Conservation (phyloP, 2,329 filamentous ascomycete genomes). For the Fusarium sp. region DNA sequence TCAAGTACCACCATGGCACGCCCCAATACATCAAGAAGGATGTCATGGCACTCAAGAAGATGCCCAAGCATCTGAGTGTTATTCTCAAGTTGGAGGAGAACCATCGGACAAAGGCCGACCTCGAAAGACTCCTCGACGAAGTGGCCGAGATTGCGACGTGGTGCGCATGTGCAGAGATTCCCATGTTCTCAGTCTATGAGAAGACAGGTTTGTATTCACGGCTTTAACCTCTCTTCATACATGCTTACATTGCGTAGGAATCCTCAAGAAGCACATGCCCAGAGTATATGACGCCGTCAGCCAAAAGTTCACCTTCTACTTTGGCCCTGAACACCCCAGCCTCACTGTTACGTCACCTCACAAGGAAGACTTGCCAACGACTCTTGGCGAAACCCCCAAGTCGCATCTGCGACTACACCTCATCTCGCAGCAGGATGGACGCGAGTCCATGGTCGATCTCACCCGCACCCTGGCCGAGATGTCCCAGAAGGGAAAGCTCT, state of each 20-base stretch:
- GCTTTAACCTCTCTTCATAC: background rate
- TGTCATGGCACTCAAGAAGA: constrained; percentile 76
- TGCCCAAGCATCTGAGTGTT: constrained; percentile 89
- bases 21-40: constrained; percentile 93
- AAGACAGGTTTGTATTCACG: constrained; percentile 73
- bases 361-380: constrained; percentile 51
- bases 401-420: constrained; percentile 74
- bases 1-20: constrained; percentile 96
- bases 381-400: constrained; percentile 46
- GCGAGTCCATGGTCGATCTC: constrained; percentile 93
- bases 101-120: constrained; percentile 75
- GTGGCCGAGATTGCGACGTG: constrained; percentile 92
- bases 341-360: constrained; percentile 68
- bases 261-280: constrained; percentile 90
- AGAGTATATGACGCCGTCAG: constrained; percentile 83
- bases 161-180: constrained; percentile 91
- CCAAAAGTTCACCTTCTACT: constrained; percentile 87
- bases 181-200: constrained; percentile 91
- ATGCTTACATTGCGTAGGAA: constrained; percentile 64
- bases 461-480: constrained; percentile 95
- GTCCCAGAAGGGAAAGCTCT: constrained; percentile 89
- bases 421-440: constrained; percentile 87
- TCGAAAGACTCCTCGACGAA: constrained; percentile 89
- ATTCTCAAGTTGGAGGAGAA: constrained; percentile 81
- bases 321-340: constrained; percentile 78